Evolutionary conservation across 441 rosid genomes (phyloP), one percentile per base, ranked within the genome.

Genomic region (Syzygium syzygioides): DNA sequence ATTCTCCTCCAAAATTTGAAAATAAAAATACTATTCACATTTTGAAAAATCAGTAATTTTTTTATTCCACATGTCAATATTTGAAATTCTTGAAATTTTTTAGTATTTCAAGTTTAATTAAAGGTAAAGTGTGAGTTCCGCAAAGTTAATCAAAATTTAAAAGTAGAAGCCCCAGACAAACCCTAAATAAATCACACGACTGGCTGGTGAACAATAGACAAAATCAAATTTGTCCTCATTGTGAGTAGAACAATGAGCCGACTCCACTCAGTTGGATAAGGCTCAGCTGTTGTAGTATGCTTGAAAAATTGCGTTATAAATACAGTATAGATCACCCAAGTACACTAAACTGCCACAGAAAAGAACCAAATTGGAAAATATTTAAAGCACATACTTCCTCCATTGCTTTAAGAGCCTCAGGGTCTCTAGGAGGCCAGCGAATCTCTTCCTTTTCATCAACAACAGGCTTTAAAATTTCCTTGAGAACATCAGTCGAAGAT

Each of bases 401-500:
- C 99, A 96, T 97, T 66, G 90, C 93, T 88, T 93, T 92, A 86
- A 96, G 94, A 89, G 95, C 96, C 85, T 92, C 92, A 4, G 95
- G 97, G 91, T 94, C 95, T 91, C 90, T 93, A n/a, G 99, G 99
- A 91, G 99, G 98, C 99, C 99, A 96, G 55, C 90, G 26, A 86
- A 94, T 93, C 92, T 96, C 99, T 90, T 94, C 95, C 85, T 90
- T 94, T 89, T 91, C 96, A 89, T 93, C 92, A 84, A 95, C 92
- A 55, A 94, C 96, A 71, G 97, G 99, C 90, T 92, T 93, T 87
- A 97, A 89, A 90, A 97, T 93, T 86, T 87, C 94, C 93, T 95
- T 94, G 86, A 97, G 97, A 92, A 97, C 91, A 93, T 95, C 99
- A 68, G 99, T 97, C 55, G 99, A 91, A 79, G 96, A 92, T 83